Percentiles rank a stretch among this genome's conserved stretches.
Conservation (phyloP, 192 early-diverging fungal genomes). For the Coemansia sp. region DNA sequence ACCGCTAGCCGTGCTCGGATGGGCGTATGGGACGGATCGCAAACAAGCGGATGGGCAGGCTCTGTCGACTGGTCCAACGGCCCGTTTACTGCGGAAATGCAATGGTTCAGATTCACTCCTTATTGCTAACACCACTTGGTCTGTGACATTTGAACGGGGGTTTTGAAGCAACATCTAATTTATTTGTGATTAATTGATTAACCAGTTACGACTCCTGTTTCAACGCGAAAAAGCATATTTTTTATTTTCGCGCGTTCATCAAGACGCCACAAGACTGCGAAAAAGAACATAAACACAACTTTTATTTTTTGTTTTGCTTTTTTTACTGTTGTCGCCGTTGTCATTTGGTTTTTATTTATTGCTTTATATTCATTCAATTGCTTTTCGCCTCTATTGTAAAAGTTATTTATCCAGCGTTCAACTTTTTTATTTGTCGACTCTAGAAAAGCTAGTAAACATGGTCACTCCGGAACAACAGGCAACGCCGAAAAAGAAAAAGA, state of each 20-base stretch:
- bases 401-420: neutral
- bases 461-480: neutral
- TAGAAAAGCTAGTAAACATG: neutral
- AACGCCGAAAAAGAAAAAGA: constrained; percentile 21
- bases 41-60: constrained; percentile 52
- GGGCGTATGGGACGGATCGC: constrained; percentile 56
- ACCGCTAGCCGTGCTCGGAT: constrained; percentile 31
- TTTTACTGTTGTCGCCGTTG: too few species aligned
- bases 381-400: neutral
- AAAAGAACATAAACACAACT: neutral
- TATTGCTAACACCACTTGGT: neutral
- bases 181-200: neutral
- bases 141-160: neutral
- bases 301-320: neutral
- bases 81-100: constrained; percentile 39
- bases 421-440: neutral
- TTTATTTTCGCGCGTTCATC: neutral
- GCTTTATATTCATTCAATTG: neutral
- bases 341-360: neutral
- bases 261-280: neutral
- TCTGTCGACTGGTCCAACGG: constrained; percentile 40
- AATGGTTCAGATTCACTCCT: constrained; percentile 8
- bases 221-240: neutral
- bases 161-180: neutral
- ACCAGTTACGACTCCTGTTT: neutral